Percentiles rank a stretch among this genome's conserved stretches.
Conservation (phyloP, 345 rosid genomes). For the Lepidium africanum region DNA sequence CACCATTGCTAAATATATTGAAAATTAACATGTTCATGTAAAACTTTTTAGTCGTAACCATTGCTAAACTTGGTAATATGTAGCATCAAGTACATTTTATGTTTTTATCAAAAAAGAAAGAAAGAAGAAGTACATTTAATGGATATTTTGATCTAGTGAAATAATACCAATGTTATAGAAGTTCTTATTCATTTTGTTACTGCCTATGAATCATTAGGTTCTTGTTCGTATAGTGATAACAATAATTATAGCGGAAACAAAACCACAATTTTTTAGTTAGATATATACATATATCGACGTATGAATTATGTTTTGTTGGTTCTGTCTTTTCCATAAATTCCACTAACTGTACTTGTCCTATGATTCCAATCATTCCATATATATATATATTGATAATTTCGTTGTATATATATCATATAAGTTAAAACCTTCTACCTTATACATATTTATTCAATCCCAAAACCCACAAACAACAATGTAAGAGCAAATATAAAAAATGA, state of each 20-base stretch:
- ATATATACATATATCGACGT: too few relatives aligned
- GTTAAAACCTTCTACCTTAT: background rate
- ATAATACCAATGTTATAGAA: background rate
- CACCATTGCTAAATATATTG: constrained; percentile 2
- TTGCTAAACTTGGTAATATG: background rate
- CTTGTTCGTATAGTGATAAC: background rate
- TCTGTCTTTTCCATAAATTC: background rate
- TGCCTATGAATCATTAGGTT: background rate
- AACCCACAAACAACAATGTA: background rate
- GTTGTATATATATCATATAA: background rate
- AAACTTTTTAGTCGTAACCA: background rate
- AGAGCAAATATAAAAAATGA: background rate
- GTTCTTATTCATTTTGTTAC: background rate
- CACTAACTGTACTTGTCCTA: background rate
- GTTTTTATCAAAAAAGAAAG: too few relatives aligned
- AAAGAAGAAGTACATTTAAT: too few relatives aligned
- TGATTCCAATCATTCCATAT: background rate
- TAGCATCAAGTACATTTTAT: too few relatives aligned
- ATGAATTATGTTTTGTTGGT: background rate
- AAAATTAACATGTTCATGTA: constrained; percentile 4
- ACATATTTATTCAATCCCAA: too few relatives aligned
- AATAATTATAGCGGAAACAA: background rate
- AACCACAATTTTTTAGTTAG: too few relatives aligned
- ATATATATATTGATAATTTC: background rate
- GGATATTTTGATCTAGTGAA: background rate